A percentile compares a stretch with the other conserved stretches of the same genome.
These are phyloP conservation scores for Malassezia psittaci DNA, from an alignment of 1,284 basidiomycete genomes.

Conservation along the genomic window DNA sequence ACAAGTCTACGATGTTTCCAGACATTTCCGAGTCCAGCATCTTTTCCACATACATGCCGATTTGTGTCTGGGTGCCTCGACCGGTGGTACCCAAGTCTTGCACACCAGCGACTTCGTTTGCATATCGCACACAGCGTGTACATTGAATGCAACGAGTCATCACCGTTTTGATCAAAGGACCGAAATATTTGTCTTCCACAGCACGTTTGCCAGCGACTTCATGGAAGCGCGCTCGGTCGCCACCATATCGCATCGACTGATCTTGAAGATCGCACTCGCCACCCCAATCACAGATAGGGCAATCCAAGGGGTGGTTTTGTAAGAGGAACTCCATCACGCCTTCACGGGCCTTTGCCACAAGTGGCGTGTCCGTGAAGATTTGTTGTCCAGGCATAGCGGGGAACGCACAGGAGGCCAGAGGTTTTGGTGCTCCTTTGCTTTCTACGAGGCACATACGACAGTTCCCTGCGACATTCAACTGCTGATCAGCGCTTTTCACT, in stretches of 20 bases:
- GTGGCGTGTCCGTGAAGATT: slow-evolving; percentile 88
- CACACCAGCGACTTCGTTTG: slow-evolving; percentile 96
- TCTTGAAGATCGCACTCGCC: slow-evolving; percentile 96
- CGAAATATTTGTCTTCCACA: slow-evolving; percentile 95
- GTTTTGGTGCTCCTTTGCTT: slow-evolving; percentile 84
- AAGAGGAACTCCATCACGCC: slow-evolving; percentile 99
- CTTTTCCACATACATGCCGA: slow-evolving; percentile 96
- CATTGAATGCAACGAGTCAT: slow-evolving; percentile 99
- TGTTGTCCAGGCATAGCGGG: slow-evolving; percentile 94
- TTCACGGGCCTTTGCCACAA: slow-evolving; percentile 79
- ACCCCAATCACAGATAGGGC: slow-evolving; percentile 80
- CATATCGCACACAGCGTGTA: slow-evolving; percentile 96
- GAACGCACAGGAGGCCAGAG: slow-evolving; percentile 68
- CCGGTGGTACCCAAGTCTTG: slow-evolving; percentile 95
- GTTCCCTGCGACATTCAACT: slow-evolving; percentile 43
- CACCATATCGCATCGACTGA: slow-evolving; percentile 98
- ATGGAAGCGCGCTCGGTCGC: slow-evolving; percentile 93
- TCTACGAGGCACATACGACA: slow-evolving; percentile 75
- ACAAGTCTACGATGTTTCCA: slow-evolving; percentile 93
- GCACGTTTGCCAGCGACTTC: slow-evolving; percentile 96
- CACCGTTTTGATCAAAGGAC: slow-evolving; percentile 93
- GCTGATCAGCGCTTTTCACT: neutral
- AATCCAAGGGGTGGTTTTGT: slow-evolving; percentile 93
- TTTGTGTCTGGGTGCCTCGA: slow-evolving; percentile 95
- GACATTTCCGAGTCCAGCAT: slow-evolving; percentile 95